Evolutionary conservation across 208 protist species (phyloP).

Genomic region (Trypanosoma theileri): DNA sequence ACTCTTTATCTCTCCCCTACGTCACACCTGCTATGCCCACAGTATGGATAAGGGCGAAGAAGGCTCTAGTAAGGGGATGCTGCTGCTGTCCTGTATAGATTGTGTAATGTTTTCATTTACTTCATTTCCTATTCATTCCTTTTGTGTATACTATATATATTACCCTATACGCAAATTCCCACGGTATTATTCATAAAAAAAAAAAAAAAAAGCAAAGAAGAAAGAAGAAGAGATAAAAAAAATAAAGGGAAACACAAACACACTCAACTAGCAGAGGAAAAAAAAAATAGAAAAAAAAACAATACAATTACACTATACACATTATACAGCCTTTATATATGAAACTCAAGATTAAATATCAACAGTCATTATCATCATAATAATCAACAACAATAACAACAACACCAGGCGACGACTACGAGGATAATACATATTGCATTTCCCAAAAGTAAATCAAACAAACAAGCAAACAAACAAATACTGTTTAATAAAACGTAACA

Average conservation of each 20-base stretch:
- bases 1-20: constrained; percentile 21
- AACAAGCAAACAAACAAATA: too few relatives aligned
- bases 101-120: not conserved
- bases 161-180: too few relatives aligned
- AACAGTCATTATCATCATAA: too few relatives aligned
- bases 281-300: not conserved
- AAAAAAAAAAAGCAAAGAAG: not conserved
- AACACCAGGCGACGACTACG: too few relatives aligned
- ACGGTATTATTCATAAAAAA: not conserved
- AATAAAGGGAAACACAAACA: not conserved
- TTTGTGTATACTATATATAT: too few relatives aligned
- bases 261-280: not conserved
- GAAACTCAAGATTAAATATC: too few relatives aligned
- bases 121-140: not conserved
- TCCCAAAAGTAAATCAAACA: too few relatives aligned
- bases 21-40: constrained; percentile 31
- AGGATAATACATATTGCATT: too few relatives aligned
- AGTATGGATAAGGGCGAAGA: constrained; percentile 9
- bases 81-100: not conserved
- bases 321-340: too few relatives aligned
- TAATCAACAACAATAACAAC: not conserved
- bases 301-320: too few relatives aligned
- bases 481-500: too few relatives aligned
- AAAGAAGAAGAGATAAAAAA: too few relatives aligned
- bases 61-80: constrained; percentile 31